Evolutionary conservation across 768 basidiomycete species (phyloP).

Genomic region (Xanthoconium stramineum): DNA sequence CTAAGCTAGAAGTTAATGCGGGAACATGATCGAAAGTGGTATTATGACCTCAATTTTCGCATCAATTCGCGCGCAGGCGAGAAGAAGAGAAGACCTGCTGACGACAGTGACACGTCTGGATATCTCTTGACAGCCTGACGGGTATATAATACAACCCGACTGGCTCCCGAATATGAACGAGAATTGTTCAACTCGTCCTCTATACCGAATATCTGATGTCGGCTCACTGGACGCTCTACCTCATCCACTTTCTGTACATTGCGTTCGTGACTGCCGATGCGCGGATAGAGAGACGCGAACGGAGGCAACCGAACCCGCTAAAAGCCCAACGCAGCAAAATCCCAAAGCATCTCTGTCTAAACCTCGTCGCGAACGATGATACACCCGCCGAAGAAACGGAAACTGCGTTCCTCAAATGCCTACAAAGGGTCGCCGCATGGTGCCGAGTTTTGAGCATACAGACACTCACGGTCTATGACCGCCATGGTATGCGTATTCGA

Average conservation of each 20-base stretch:
- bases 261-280: slow-evolving; percentile 39
- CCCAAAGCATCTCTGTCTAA: slow-evolving; percentile 65
- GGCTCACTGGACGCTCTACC: slow-evolving; percentile 44
- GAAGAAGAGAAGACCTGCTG: too few species aligned
- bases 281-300: slow-evolving; percentile 38
- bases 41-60: too few species aligned
- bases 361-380: slow-evolving; percentile 49
- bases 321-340: slow-evolving; percentile 48
- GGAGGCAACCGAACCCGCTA: slow-evolving; percentile 45
- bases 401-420: slow-evolving; percentile 47
- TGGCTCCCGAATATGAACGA: too few species aligned
- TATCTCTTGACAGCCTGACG: too few species aligned
- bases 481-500: slow-evolving; percentile 45
- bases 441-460: slow-evolving; percentile 58
- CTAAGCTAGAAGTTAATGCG: too few species aligned
- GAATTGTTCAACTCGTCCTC: not conserved
- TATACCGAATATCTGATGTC: slow-evolving; percentile 32
- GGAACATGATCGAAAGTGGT: too few species aligned
- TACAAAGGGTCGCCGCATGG: slow-evolving; percentile 55
- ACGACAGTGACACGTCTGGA: too few species aligned
- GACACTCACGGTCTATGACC: slow-evolving; percentile 70
- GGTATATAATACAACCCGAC: too few species aligned
- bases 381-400: slow-evolving; percentile 35
- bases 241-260: slow-evolving; percentile 59
- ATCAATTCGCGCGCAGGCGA: too few species aligned